Base-by-base conservation (phyloP, 1,284 basidiomycete genomes). In the Pseudozyma pruni region DNA sequence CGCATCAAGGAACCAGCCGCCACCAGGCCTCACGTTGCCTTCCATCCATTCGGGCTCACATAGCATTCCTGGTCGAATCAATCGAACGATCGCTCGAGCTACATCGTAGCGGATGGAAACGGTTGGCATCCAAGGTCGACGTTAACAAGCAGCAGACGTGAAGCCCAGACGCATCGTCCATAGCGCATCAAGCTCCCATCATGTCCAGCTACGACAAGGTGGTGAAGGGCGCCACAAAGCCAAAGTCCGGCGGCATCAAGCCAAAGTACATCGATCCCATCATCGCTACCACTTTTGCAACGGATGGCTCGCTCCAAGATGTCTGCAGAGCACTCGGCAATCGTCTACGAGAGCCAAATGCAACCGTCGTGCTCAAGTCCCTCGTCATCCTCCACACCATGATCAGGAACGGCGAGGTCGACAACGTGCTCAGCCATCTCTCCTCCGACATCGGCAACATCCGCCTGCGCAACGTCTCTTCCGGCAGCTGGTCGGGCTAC, bases 351-450 rank as follows among this genome's bases (percentile, higher is more conserved):
- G 95, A 99, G 78, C 90, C 93, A 20, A 97, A 95, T 82, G 89
- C 89, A 29, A 89, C 93, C 48, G 93, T 95, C 81, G 94, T 93
- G 16, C 96, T 98, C 89, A 98, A 98, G 81, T 92, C 94, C 0
- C 86, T 98, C 74, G 90, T 98, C 77, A 92, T 96, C 7, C 85
- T 98, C 19, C 95, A 99, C 83, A 93, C 90, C 29, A 91, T 98
- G 90, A 91, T 98, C 79, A 89, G 94, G 27, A 92, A 93, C 62
- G 94, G 94, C 16, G 88, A 91, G 13, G 94, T 94, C 14, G 93
- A 97, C 84, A 91, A 93, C 75, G 89, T 98, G 8, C 88, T 98
- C 31, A 86, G 87, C 11, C 90, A 92, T 80, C 87, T 97, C 17
- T 90, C 91, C 5, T 54, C 63, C 10, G 76, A 80, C 17, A 45